phyloP scores from a whole-genome alignment of 75 land plant species.

The Sequoiadendron giganteum region DNA sequence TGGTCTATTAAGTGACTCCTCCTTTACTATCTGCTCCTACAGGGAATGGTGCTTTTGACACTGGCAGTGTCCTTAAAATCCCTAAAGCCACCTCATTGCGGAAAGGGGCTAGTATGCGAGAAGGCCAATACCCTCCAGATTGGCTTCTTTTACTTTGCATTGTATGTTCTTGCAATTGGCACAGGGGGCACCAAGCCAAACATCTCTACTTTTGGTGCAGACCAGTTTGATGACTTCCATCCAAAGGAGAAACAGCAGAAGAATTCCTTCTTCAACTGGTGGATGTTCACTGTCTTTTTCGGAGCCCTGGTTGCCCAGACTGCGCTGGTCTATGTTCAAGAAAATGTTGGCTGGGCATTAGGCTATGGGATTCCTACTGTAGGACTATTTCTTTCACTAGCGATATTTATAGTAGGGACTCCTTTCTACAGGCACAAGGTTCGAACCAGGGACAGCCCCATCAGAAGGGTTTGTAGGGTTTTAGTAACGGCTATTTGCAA shows the following conservation, averaged over 20 bases:
- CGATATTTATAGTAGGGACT: slow-evolving; percentile 69
- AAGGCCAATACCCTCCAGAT: slow-evolving; percentile 56
- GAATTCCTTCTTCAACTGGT: slow-evolving; percentile 73
- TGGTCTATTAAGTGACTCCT: neutral
- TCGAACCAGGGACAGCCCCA: slow-evolving; percentile 45
- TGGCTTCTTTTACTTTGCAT: slow-evolving; percentile 24
- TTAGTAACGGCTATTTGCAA: slow-evolving; percentile 46
- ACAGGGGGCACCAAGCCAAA: slow-evolving; percentile 43
- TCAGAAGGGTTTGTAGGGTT: slow-evolving; percentile 46
- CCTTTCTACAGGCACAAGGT: slow-evolving; percentile 72
- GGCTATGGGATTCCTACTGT: slow-evolving; percentile 88
- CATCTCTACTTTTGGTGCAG: slow-evolving; percentile 45
- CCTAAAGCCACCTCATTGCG: slow-evolving; percentile 60
- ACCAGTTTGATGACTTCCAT: slow-evolving; percentile 41
- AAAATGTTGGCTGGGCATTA: slow-evolving; percentile 79
- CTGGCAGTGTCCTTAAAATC: slow-evolving; percentile 74
- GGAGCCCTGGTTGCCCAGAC: slow-evolving; percentile 66
- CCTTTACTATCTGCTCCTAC: slow-evolving; percentile 6
- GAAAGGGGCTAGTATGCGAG: slow-evolving; percentile 31
- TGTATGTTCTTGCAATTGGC: slow-evolving; percentile 31
- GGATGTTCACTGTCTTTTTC: slow-evolving; percentile 78
- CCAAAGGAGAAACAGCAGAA: slow-evolving; percentile 25
- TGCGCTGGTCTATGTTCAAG: slow-evolving; percentile 80
- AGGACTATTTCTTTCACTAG: slow-evolving; percentile 58
- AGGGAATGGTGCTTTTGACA: slow-evolving; percentile 89